Evolutionary conservation across 768 basidiomycete genomes (phyloP), one percentile per base, ranked within the genome.

Genomic region (Suillus spraguei): DNA sequence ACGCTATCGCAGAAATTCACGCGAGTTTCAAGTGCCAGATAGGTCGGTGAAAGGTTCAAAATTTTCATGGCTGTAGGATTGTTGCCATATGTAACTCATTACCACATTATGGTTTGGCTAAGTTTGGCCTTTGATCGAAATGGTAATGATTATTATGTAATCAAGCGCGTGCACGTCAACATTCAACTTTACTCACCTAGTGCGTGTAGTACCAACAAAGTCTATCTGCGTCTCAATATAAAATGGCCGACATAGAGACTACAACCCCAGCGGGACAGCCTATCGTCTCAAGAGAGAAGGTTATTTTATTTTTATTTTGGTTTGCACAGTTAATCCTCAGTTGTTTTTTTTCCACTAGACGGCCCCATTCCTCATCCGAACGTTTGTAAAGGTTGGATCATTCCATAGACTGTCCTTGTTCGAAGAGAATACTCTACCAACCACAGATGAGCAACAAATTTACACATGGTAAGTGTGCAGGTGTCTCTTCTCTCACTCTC

Each of bases 381-480:
- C 91, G 16, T 94, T 94, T 73, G 83, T 94, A 62, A 94, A 92
- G 83, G 85, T 91, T 44, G 91, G 90, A 22, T 79, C 85, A 42
- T 92, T 92, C 72, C 92, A 94, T 72, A 83, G 89, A 47, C 76
- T 92, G 28, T 76, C 80, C 4, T 80, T 91, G 61, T 94, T 94
- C 67, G 91, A 94, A 69, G 91, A 94, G 63, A 87, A 90, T 0
- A 82, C 84, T 3, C 79, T 90, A 4, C 92, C 92, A 8, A 87
- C 87, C 3, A 87, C 87, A 7, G 92, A 94, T 65, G 92, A 94
- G 70, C 88, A 91, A 54, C 91, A 93, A 70, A 76, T 94, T 39
- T 94, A 89, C 68, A 89, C 90, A 8, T 94, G 92, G 92, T 90
- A 69, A 28, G 81, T 67, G 22, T 42, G 60, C 54, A 32, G 5